Evolutionary conservation across 2,329 filamentous ascomycete species (phyloP).

Genomic region (Fusarium marasasianum): DNA sequence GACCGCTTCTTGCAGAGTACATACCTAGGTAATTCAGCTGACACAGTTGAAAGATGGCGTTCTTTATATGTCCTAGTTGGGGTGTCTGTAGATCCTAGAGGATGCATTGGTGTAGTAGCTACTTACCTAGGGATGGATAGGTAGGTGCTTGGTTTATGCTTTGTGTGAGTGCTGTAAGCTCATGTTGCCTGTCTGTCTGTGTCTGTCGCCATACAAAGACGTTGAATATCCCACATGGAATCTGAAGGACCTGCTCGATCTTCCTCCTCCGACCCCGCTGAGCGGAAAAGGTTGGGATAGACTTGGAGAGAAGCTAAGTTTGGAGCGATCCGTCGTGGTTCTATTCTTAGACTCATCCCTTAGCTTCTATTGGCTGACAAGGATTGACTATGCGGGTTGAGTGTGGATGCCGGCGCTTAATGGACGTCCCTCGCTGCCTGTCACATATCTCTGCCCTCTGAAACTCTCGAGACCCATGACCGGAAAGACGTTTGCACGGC

Average conservation of each 20-base stretch:
- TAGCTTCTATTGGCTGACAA: slow-evolving; percentile 26
- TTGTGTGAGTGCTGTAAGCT: background rate
- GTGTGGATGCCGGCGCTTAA: slow-evolving; percentile 43
- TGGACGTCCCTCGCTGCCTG: slow-evolving; percentile 32
- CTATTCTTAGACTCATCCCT: slow-evolving; percentile 41
- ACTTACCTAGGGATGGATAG: too few relatives aligned
- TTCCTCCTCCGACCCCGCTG: slow-evolving; percentile 24
- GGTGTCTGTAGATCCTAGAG: slow-evolving; percentile 1
- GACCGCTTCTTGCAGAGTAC: slow-evolving; percentile 18
- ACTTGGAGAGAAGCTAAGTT: slow-evolving; percentile 8
- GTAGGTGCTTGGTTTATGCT: background rate
- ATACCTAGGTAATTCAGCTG: slow-evolving; percentile 1
- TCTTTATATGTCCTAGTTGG: background rate
- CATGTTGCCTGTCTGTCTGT: background rate
- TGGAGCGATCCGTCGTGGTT: slow-evolving; percentile 15
- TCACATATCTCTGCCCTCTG: slow-evolving; percentile 22
- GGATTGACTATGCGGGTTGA: slow-evolving; percentile 34
- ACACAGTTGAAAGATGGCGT: slow-evolving; percentile 14
- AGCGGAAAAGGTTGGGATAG: slow-evolving; percentile 31
- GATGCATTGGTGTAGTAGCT: background rate
- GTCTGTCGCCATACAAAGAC: background rate
- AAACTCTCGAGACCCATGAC: slow-evolving; percentile 20
- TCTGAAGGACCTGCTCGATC: background rate
- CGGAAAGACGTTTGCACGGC: slow-evolving; percentile 24
- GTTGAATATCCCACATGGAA: background rate